These are phyloP conservation scores for Alternaria triticimaculans DNA, from an alignment of 2,329 filamentous ascomycete genomes.

Conservation along the genomic window DNA sequence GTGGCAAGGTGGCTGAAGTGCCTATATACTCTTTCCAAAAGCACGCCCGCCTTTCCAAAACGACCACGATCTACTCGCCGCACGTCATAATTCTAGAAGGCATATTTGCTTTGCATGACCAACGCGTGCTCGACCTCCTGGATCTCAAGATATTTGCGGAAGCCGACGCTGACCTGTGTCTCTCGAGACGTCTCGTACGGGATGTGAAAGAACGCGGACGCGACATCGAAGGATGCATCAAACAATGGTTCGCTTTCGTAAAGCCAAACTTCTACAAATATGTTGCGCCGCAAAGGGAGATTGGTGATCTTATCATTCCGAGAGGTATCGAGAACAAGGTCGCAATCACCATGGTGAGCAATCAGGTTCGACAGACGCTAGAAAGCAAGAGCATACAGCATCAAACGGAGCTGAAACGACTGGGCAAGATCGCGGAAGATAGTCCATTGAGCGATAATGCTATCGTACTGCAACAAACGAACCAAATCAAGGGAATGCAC, in stretches of 20 bases:
- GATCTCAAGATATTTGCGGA: slow-evolving; percentile 98
- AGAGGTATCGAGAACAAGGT: slow-evolving; percentile 93
- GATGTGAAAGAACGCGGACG: slow-evolving; percentile 89
- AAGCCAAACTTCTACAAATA: slow-evolving; percentile 97
- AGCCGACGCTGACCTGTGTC: slow-evolving; percentile 91
- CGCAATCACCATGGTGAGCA: slow-evolving; percentile 92
- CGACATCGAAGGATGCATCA: slow-evolving; percentile 94
- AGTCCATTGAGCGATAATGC: slow-evolving; percentile 78
- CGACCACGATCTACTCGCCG: slow-evolving; percentile 91
- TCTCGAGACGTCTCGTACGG: slow-evolving; percentile 72
- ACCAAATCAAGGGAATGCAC: slow-evolving; percentile 85
- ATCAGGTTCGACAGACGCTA: slow-evolving; percentile 88
- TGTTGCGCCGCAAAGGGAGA: slow-evolving; percentile 88
- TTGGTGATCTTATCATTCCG: slow-evolving; percentile 94
- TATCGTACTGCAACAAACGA: slow-evolving; percentile 74
- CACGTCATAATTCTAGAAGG: slow-evolving; percentile 95
- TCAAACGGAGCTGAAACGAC: slow-evolving; percentile 75
- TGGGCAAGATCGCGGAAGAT: slow-evolving; percentile 75
- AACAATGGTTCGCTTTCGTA: slow-evolving; percentile 96
- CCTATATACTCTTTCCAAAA: slow-evolving; percentile 95
- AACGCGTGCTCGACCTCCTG: slow-evolving; percentile 80
- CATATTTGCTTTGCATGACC: slow-evolving; percentile 92
- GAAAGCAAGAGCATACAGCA: slow-evolving; percentile 85
- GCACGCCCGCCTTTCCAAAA: slow-evolving; percentile 79
- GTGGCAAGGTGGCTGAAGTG: slow-evolving; percentile 87